Evolutionary conservation across 805 yeast genomes (phyloP), one percentile per base, ranked within the genome.

Genomic region (Hanseniaspora osmophila): DNA sequence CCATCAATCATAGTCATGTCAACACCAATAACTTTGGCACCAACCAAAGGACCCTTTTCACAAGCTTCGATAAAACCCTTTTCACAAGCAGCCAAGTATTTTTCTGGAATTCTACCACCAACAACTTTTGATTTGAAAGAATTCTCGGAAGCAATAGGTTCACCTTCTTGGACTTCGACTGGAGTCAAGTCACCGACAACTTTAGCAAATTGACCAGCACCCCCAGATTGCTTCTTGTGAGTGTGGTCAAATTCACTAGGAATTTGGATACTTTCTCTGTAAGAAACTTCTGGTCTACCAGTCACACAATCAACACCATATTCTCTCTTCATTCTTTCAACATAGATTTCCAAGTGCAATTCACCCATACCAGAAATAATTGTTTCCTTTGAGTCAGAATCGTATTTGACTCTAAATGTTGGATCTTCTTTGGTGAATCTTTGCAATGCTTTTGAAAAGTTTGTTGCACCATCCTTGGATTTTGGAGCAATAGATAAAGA

Each of bases 351-450:
- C 62, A 92, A 70, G 67, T 92, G 98, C 56, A 92, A 73, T 67
- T 92, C 97, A 37, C 98, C 98, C 97, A 90, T 90, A 30, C 98
- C 98, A 16, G 95, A 79, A 30, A 92, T 63, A 27, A 88, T 73
- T 2, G 88, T 79, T 64, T 92, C 96, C 6, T 92, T 95, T 46
- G 85, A 69, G 53, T 90, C 97, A 48, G 85, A 88, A 59, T 92
- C 98, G 59, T 75, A 90, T 54, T 76, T 78, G 47, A 92, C 97
- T 58, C 96, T 75, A 73, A 92, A 92, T 3, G 99, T 92, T 43
- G 99, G 99, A 67, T 92, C 99, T 65, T 92, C 99, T 64, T 90
- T 90, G 66, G 92, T 98, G 75, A 92, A 92, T 54, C 97, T 75
- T 67, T 87, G 88, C 70, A 92, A 78, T 45, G 99, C 99, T 65